Conservation (phyloP, 768 basidiomycete genomes). For the Phanerochaete carnosa region DNA sequence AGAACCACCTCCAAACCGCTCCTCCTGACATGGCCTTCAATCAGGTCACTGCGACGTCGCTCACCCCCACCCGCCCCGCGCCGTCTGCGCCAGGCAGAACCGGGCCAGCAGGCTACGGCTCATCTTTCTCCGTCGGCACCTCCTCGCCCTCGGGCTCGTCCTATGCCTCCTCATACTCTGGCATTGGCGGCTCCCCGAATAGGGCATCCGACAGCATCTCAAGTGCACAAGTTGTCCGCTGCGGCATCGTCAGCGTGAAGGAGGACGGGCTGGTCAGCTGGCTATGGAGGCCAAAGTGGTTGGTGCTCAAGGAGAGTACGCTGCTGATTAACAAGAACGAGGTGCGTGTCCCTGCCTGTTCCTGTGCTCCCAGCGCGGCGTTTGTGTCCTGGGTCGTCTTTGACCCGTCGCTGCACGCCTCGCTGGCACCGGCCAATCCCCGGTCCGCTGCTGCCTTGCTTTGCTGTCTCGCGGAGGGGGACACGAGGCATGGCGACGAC, state of each 20-base stretch:
- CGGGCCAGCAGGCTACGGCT: slow-evolving; percentile 49
- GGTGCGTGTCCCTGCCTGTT: slow-evolving; percentile 43
- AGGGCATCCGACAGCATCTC: slow-evolving; percentile 37
- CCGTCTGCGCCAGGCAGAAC: slow-evolving; percentile 62
- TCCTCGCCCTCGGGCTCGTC: slow-evolving; percentile 53
- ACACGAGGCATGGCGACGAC: no score
- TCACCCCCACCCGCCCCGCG: slow-evolving; percentile 77
- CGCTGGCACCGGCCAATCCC: neutral
- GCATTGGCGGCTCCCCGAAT: slow-evolving; percentile 79
- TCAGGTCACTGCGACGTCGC: slow-evolving; percentile 49
- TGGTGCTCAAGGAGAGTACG: slow-evolving; percentile 77
- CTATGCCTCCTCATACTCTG: slow-evolving; percentile 66
- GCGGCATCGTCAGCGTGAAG: slow-evolving; percentile 82
- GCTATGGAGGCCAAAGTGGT: slow-evolving; percentile 89
- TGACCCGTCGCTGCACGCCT: neutral
- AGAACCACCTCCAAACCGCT: neutral
- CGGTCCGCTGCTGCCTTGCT: no score
- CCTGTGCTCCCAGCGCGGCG: neutral
- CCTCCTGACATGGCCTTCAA: slow-evolving; percentile 43
- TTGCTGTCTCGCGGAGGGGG: no score
- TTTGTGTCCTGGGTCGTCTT: neutral
- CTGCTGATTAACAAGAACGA: slow-evolving; percentile 89
- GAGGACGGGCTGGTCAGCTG: slow-evolving; percentile 92
- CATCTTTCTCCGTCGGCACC: slow-evolving; percentile 48
- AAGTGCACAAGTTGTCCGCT: slow-evolving; percentile 51